Base-by-base conservation (phyloP, 2,329 filamentous ascomycete species). In the Hymenoscyphus infarciens region DNA sequence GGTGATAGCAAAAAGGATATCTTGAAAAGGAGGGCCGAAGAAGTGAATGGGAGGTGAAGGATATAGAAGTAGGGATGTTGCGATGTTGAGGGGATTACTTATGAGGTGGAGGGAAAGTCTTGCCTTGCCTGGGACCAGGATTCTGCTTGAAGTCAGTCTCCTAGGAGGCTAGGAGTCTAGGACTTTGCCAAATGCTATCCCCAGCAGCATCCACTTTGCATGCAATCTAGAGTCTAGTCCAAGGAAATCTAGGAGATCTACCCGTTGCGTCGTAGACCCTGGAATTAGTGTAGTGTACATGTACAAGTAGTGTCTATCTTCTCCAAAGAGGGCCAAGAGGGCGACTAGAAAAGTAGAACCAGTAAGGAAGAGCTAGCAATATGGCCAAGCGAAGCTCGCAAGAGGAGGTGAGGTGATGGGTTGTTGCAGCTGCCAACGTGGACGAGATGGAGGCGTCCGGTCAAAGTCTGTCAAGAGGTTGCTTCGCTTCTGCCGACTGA, bases 171-270 rank as follows among this genome's bases (percentile, higher is more conserved):
- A n/a, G n/a, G n/a, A n/a, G n/a, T n/a, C n/a, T n/a, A n/a, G n/a
- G n/a, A n/a, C 15, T 19, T 42, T n/a, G 15, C 39, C n/a, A 42
- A 19, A 42, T 19, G 39, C 39, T 42, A 16, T 5, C 6, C 10
- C 33, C 33, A 35, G 42, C 5, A 49, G 42, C 19, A 33, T 56
- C 25, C 31, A 55, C 53, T 31, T 55, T 19, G 25, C 4, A 19
- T 57, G 56, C 35, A 19, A 15, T 31, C n/a, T n/a, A 25, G n/a
- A 29, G 35, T 57, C 42, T 49, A 25, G 42, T 49, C 7, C 42
- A 22, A 35, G 42, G n/a, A 49, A 49, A 19, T 49, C 42, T 49
- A 49, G 19, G 42, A 49, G 56, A 57, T 57, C 56, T 35, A 42
- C 56, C 54, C 55, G 55, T 39, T 22, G 33, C 55, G 29, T 57